Conservation (phyloP, 164 flowering plant genomes). For the Kingdonia uniflora region DNA sequence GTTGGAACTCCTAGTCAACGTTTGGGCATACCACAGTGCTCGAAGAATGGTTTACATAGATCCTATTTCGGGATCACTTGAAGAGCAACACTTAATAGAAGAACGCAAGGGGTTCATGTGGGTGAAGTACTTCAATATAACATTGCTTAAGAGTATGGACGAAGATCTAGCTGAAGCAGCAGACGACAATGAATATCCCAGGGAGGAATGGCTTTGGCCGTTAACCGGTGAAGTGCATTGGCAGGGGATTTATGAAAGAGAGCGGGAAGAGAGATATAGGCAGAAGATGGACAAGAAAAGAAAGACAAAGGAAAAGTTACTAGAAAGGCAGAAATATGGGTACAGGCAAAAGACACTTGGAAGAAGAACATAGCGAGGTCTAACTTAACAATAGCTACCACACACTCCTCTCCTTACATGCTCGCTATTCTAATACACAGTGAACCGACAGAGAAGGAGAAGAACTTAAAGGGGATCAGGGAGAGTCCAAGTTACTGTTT, state of each 20-base stretch:
- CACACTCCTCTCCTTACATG: neutral
- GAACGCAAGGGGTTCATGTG: constrained; percentile 65
- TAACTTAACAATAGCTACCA: neutral
- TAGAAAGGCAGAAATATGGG: constrained; percentile 63
- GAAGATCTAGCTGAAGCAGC: constrained; percentile 97
- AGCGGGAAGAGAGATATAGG: constrained; percentile 82
- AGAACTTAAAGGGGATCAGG: constrained; percentile 8
- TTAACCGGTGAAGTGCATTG: constrained; percentile 90
- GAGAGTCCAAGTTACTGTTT: constrained; percentile 6
- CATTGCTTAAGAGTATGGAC: constrained; percentile 87
- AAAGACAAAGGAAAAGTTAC: constrained; percentile 51
- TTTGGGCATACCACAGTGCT: constrained; percentile 97
- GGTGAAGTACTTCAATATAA: constrained; percentile 63
- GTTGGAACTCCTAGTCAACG: constrained; percentile 77
- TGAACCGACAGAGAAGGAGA: constrained; percentile 5
- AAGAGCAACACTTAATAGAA: constrained; percentile 83
- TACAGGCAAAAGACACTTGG: constrained; percentile 81
- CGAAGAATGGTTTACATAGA: constrained; percentile 75
- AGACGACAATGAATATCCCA: constrained; percentile 58
- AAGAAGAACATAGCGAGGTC: constrained; percentile 7
- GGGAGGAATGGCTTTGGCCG: constrained; percentile 84
- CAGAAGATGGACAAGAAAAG: constrained; percentile 89
- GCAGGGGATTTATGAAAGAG: constrained; percentile 88
- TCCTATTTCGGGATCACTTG: constrained; percentile 53
- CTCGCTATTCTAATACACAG: neutral